Conservation (phyloP, 768 basidiomycete genomes). For the Coprinopsis marcescibilis region DNA sequence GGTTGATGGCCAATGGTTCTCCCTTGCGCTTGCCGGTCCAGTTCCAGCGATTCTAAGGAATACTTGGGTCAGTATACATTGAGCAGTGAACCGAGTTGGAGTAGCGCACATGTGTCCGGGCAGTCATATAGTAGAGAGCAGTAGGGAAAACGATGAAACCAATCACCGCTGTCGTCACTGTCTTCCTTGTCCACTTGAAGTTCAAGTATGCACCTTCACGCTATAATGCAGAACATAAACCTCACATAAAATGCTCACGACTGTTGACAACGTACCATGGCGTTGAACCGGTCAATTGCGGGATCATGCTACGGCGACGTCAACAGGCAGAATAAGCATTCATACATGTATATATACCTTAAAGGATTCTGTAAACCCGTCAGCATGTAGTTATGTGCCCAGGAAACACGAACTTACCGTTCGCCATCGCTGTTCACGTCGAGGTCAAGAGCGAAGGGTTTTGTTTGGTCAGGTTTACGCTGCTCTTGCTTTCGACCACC, state of each 20-base stretch:
- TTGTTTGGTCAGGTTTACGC: constrained; percentile 35
- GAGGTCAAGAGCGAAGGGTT: constrained; percentile 23
- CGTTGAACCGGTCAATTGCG: constrained; percentile 53
- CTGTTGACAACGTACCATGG: constrained; percentile 32
- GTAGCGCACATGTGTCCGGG: constrained; percentile 35
- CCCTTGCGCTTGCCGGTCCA: constrained; percentile 43
- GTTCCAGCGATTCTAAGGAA: constrained; percentile 43
- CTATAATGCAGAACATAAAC: constrained; percentile 30
- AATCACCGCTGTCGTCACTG: constrained; percentile 54
- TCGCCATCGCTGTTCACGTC: constrained; percentile 44
- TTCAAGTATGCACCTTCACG: constrained; percentile 80
- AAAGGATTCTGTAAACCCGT: constrained; percentile 39
- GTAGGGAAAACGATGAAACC: constrained; percentile 65
- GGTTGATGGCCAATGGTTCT: constrained; percentile 21
- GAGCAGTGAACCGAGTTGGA: constrained; percentile 1
- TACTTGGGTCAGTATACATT: constrained; percentile 10
- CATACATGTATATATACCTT: constrained; percentile 36
- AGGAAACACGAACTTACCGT: constrained; percentile 37
- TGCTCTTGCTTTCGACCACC: constrained; percentile 25
- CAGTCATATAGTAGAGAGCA: constrained; percentile 44
- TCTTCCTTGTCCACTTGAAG: constrained; percentile 73
- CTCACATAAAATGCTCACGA: constrained; percentile 6
- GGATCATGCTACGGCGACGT: constrained; percentile 38
- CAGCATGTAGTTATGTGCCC: constrained; percentile 12
- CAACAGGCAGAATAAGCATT: not conserved